Evolutionary conservation across 1,284 basidiomycete species (phyloP).

Genomic region (Trichosporon coremiiforme): DNA sequence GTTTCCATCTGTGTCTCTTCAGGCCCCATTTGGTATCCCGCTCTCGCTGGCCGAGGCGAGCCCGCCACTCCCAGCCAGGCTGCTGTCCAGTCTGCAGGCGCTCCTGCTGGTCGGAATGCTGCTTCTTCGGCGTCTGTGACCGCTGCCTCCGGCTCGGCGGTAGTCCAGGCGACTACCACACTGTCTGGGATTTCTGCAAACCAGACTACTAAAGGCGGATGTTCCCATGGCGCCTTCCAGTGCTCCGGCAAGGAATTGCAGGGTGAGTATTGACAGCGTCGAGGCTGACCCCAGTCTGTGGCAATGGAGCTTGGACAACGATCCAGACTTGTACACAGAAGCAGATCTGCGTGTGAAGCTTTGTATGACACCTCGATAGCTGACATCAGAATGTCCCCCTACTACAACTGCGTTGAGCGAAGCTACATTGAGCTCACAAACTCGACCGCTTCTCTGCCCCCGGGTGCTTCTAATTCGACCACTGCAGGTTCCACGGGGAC

Average conservation of each 20-base stretch:
- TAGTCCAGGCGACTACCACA: not conserved
- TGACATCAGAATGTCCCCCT: not conserved
- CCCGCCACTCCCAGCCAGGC: not conserved
- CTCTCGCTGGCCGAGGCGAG: not conserved
- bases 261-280: not conserved
- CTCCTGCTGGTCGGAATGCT: not conserved
- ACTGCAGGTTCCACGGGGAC: not conserved
- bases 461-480: not conserved
- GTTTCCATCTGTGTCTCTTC: not conserved
- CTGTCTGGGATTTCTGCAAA: too few relatives aligned
- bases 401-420: not conserved
- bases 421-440: not conserved
- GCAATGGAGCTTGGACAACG: not conserved
- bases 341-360: not conserved
- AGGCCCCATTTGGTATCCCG: not conserved
- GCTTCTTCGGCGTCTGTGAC: not conserved
- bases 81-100: not conserved
- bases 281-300: conserved; percentile 5
- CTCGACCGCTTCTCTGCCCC: not conserved
- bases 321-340: not conserved
- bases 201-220: not conserved
- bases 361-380: not conserved
- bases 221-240: not conserved
- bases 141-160: not conserved
- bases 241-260: not conserved